phyloP scores from a whole-genome alignment of 2,329 filamentous ascomycete species.

The Didymella segeticola region DNA sequence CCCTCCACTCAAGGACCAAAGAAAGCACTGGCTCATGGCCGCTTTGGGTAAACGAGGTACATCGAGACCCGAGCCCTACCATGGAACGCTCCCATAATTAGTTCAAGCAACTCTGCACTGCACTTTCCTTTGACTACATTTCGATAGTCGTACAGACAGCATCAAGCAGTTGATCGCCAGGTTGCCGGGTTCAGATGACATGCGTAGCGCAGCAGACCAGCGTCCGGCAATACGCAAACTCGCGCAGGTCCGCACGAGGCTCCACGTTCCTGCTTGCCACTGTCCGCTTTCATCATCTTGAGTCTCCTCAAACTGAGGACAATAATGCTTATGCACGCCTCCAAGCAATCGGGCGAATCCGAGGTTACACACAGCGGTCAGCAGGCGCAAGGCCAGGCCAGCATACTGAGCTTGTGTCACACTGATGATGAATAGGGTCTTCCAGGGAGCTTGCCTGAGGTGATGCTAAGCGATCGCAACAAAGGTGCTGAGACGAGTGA shows the following conservation, averaged over 20 bases:
- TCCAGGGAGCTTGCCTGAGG: neutral
- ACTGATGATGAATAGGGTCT: slow-evolving; percentile 8
- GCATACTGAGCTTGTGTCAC: slow-evolving; percentile 1
- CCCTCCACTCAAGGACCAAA: neutral
- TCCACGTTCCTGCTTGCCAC: neutral
- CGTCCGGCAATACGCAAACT: neutral
- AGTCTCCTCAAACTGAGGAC: neutral
- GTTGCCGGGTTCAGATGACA: slow-evolving; percentile 2
- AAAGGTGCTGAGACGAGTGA: slow-evolving; percentile 8
- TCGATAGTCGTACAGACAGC: slow-evolving; percentile 11
- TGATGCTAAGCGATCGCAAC: neutral
- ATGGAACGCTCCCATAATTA: neutral
- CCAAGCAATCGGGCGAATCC: neutral
- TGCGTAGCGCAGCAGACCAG: neutral
- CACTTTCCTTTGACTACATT: neutral
- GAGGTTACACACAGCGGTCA: slow-evolving; percentile 9
- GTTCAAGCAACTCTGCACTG: neutral
- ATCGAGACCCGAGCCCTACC: neutral
- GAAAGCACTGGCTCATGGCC: neutral
- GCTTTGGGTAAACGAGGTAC: neutral
- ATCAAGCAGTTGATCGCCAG: neutral
- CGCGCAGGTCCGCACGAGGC: slow-evolving; percentile 8
- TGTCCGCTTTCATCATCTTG: slow-evolving; percentile 7
- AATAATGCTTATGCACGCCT: slow-evolving; percentile 2
- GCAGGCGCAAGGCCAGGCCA: neutral